Evolutionary conservation across 1,284 basidiomycete species (phyloP).

Genomic region (Trichosporon sp.): DNA sequence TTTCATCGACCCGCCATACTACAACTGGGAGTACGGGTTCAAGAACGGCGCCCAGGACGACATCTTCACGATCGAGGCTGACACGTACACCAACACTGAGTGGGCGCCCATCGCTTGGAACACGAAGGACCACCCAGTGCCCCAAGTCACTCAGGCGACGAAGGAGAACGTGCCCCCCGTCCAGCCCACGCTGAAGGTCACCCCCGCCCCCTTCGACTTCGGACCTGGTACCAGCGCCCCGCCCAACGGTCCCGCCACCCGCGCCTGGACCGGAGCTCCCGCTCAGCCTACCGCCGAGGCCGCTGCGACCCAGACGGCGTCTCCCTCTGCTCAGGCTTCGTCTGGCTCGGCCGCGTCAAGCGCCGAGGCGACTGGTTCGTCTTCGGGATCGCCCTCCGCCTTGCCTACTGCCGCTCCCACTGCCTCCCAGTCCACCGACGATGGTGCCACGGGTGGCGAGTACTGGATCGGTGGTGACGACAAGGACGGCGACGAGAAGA

Average conservation of each 20-base stretch:
- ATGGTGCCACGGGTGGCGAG: neutral
- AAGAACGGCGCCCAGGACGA: slow-evolving; percentile 23
- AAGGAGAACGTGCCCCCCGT: neutral
- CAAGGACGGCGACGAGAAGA: neutral
- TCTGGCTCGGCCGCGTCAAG: neutral
- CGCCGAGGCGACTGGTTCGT: neutral
- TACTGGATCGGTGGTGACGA: neutral
- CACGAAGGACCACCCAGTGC: neutral
- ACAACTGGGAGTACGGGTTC: slow-evolving; percentile 24
- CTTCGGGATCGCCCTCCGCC: too few relatives aligned
- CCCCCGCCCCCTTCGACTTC: neutral
- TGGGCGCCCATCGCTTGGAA: neutral
- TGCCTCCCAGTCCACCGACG: too few relatives aligned
- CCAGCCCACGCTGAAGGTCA: neutral
- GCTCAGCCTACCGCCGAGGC: neutral
- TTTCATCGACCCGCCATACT: slow-evolving; percentile 17
- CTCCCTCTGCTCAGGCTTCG: neutral
- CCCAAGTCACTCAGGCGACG: neutral
- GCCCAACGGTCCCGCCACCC: neutral
- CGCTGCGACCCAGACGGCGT: neutral
- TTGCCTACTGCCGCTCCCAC: neutral
- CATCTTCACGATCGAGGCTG: slow-evolving; percentile 18
- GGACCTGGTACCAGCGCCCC: neutral
- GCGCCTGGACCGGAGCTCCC: neutral
- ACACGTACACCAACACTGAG: neutral